Base-by-base conservation (phyloP, 1,284 basidiomycete species). In the Wallemia ichthyophaga region DNA sequence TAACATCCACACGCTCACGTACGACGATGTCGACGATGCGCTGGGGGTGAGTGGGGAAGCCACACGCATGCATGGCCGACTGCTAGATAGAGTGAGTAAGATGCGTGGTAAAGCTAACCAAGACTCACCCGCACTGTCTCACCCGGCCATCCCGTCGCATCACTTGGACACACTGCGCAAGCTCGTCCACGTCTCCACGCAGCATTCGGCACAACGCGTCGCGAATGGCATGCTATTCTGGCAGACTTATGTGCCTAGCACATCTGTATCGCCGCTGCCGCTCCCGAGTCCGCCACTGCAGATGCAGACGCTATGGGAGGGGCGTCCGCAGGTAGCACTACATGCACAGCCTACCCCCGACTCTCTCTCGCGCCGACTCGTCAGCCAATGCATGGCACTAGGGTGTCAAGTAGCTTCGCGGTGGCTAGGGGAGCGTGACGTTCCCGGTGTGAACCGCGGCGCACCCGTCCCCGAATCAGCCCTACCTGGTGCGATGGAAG, bases 311-410 rank as follows among this genome's bases (percentile, higher is more conserved):
- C 28, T 23, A 24, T 62, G 27, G 57, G 24, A 37, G 27, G 60
- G 33, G 55, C 61, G 19, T 15, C 28, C n/a, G 25, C 27, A 9
- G 57, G 59, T 58, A 63, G 80, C 5, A 64, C 68, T 25, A 82
- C 79, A 64, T 66, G 66, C 9, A 72, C 79, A 27, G 59, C 59
- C 7, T 17, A 25, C 31, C 27, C 0, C 60, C 64, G 0, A 59
- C 61, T 64, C 60, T 21, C 62, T 61, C 15, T 64, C 67, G 5
- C 61, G 63, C 25, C 66, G 68, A 37, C 67, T 88, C 57, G 79
- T 98, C 3, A 73, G 81, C 0, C 88, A 95, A 69, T 73, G 76
- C 65, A 92, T 92, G 84, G 81, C 89, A 64, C 67, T 83, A 13
- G 87, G 86, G 0, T 81, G 81, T 60, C 77, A 83, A 1, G 73